Evolutionary conservation across 1,284 basidiomycete genomes (phyloP).

Genomic region (Ustilago vetiveriae): DNA sequence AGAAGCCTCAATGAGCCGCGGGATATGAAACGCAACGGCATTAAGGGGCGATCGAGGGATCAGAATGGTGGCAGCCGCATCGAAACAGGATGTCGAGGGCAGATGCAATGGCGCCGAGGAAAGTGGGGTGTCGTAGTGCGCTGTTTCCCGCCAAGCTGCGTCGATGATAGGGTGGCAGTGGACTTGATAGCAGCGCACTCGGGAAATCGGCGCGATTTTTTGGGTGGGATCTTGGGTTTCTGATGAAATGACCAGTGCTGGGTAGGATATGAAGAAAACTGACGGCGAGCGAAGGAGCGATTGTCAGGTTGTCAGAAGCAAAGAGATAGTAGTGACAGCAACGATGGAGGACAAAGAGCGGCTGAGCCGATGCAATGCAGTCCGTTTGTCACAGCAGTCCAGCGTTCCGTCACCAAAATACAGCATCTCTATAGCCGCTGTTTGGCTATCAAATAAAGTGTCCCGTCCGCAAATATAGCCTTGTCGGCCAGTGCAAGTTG

Average conservation of each 20-base stretch:
- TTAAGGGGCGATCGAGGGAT: constrained; percentile 5
- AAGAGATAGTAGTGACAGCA: not conserved
- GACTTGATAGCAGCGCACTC: too few relatives aligned
- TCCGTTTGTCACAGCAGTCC: too few relatives aligned
- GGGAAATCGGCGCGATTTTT: too few relatives aligned
- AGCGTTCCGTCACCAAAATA: too few relatives aligned
- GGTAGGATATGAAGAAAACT: too few relatives aligned
- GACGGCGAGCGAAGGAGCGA: not conserved
- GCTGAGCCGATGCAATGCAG: not conserved
- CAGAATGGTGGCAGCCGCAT: constrained; percentile 9
- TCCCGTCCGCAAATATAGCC: constrained; percentile 11
- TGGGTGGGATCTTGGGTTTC: constrained; percentile 1
- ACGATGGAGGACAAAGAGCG: not conserved
- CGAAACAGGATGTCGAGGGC: not conserved
- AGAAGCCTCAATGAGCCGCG: not conserved
- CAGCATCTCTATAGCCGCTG: too few relatives aligned
- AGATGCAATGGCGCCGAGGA: not conserved
- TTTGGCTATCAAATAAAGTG: not conserved
- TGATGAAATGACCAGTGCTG: constrained; percentile 5
- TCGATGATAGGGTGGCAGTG: too few relatives aligned
- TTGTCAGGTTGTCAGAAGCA: constrained; percentile 1
- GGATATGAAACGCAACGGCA: constrained; percentile 6
- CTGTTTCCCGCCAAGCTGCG: too few relatives aligned
- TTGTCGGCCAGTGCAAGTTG: too few relatives aligned
- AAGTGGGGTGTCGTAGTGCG: too few relatives aligned